Evolutionary conservation across 2,329 filamentous ascomycete species (phyloP).

Genomic region (Neonectria magnoliae): DNA sequence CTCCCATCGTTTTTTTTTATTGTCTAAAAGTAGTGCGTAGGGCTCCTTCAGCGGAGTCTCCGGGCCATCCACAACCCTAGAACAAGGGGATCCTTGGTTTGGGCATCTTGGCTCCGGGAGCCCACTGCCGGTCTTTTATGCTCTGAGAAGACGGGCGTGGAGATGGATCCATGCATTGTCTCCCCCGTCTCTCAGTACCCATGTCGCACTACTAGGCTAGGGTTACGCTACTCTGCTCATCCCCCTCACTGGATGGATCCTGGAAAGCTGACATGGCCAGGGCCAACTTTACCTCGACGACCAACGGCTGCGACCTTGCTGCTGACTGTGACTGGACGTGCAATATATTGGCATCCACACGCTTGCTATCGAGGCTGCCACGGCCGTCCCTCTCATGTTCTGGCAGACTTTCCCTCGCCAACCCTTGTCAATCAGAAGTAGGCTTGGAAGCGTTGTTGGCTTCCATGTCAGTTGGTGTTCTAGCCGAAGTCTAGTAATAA

Average conservation of each 20-base stretch:
- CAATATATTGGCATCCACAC: neutral
- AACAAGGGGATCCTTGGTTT: neutral
- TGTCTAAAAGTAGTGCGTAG: neutral
- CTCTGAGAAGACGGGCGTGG: neutral
- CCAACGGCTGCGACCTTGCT: neutral
- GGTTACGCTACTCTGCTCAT: neutral
- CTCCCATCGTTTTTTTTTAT: neutral
- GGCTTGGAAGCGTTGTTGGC: neutral
- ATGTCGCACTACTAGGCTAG: slow-evolving; percentile 12
- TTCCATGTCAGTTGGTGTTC: neutral
- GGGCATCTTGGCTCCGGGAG: neutral
- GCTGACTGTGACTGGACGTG: neutral
- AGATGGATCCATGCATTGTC: neutral
- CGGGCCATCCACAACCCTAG: neutral
- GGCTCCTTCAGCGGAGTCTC: neutral
- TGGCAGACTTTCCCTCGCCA: neutral
- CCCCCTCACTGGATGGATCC: neutral
- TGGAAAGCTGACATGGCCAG: neutral
- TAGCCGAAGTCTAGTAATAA: neutral
- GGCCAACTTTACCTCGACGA: slow-evolving; percentile 1
- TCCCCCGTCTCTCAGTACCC: no score
- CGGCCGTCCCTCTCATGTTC: neutral
- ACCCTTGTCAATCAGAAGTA: neutral
- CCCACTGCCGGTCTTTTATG: no score
- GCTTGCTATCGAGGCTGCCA: neutral